Percentiles rank a stretch among this genome's conserved stretches.
Conservation (phyloP, 148 eudicot genomes). For the Tetragonia tetragonoides region DNA sequence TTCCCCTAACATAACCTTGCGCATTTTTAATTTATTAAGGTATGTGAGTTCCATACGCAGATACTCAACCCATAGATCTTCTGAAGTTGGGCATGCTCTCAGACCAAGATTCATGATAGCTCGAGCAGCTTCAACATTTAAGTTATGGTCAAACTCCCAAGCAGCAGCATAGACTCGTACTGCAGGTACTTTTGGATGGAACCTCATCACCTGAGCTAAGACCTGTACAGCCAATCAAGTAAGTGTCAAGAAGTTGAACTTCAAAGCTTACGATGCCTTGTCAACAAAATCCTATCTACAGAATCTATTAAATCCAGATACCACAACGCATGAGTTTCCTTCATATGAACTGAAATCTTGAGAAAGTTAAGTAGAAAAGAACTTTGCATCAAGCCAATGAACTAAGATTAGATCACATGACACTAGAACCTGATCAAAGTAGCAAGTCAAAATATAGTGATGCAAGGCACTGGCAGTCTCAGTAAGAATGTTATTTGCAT, state of each 20-base stretch:
- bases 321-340: neutral
- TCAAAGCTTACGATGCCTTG: neutral
- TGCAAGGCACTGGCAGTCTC: neutral
- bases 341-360: neutral
- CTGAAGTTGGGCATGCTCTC: constrained; percentile 86
- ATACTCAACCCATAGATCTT: constrained; percentile 90
- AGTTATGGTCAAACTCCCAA: constrained; percentile 88
- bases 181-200: constrained; percentile 87
- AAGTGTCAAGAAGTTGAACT: neutral
- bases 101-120: constrained; percentile 79
- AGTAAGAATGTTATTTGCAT: no score
- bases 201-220: constrained; percentile 70
- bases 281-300: neutral
- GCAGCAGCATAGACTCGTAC: constrained; percentile 95
- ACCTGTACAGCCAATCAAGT: constrained; percentile 40
- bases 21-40: constrained; percentile 77
- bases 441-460: neutral
- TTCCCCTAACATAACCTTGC: constrained; percentile 82
- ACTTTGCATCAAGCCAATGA: neutral
- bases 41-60: constrained; percentile 91
- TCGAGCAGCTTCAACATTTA: constrained; percentile 70
- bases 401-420: neutral
- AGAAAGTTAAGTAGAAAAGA: neutral
- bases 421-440: neutral
- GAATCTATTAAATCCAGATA: neutral